These are phyloP conservation scores for Salix viminalis DNA, from an alignment of 345 rosid genomes.

Conservation along the genomic window DNA sequence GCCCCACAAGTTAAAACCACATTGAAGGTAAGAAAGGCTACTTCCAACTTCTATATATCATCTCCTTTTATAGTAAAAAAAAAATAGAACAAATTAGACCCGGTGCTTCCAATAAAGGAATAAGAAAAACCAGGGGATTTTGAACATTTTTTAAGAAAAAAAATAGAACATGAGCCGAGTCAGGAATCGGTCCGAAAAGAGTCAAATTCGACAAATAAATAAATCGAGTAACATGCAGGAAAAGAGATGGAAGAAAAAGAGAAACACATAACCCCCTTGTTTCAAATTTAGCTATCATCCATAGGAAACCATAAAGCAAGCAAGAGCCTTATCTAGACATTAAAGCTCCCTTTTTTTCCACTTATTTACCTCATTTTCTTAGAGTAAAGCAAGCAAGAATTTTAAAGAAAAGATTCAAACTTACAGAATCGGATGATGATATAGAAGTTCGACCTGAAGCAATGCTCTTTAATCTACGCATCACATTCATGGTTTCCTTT, in stretches of 20 bases:
- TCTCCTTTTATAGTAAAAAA: neutral
- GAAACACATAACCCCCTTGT: neutral
- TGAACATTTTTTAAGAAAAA: neutral
- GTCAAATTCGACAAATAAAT: neutral
- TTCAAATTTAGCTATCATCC: neutral
- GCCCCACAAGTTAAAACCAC: neutral
- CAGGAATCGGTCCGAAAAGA: neutral
- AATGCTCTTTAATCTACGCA: conserved; percentile 94
- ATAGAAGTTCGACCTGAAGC: conserved; percentile 86
- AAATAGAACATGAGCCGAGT: neutral
- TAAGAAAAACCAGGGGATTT: neutral
- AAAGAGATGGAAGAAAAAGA: neutral
- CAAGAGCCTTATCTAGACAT: neutral
- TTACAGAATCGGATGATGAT: conserved; percentile 85
- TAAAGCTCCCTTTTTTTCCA: neutral
- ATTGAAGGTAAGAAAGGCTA: neutral
- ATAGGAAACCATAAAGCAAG: neutral
- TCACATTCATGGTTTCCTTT: conserved; percentile 66
- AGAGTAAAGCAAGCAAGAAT: neutral
- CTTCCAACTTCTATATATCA: neutral
- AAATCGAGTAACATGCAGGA: neutral
- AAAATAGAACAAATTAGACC: neutral
- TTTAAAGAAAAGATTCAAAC: neutral
- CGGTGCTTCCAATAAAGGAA: neutral
- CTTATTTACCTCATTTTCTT: neutral